These are phyloP conservation scores for Dryas octopetala DNA, from an alignment of 306 rosid species.

Conservation along the genomic window DNA sequence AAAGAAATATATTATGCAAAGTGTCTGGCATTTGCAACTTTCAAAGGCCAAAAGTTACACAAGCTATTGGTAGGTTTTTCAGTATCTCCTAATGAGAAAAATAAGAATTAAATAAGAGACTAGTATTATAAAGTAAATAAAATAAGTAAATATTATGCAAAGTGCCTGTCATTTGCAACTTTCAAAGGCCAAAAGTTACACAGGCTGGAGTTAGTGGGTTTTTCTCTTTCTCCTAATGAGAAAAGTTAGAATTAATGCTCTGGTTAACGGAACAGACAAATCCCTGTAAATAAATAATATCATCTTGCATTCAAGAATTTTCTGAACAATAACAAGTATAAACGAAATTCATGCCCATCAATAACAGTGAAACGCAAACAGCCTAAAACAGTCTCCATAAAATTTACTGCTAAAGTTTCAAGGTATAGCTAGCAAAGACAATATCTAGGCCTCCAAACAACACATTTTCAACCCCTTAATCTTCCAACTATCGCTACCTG, in stretches of 20 bases:
- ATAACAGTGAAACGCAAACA: not conserved
- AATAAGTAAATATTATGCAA: not conserved
- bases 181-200: not conserved
- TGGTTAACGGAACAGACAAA: not conserved
- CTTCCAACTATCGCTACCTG: not conserved
- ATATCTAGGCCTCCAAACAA: not conserved
- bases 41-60: too few relatives aligned
- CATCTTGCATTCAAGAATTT: not conserved
- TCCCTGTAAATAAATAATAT: not conserved
- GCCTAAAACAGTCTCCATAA: not conserved
- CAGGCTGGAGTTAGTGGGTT: not conserved
- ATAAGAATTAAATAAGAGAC: not conserved
- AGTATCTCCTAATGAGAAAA: too few relatives aligned
- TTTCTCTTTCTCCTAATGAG: not conserved
- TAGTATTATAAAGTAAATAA: not conserved
- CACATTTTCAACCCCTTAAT: not conserved
- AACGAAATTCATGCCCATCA: not conserved
- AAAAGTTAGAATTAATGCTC: not conserved
- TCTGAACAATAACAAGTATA: not conserved
- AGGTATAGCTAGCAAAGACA: not conserved
- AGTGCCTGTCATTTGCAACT: not conserved
- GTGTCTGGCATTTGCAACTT: too few relatives aligned
- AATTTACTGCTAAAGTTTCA: not conserved
- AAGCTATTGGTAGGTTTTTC: too few relatives aligned
- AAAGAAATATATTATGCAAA: too few relatives aligned